Evolutionary conservation across 306 rosid genomes (phyloP).

Genomic region (Canavalia ensiformis): DNA sequence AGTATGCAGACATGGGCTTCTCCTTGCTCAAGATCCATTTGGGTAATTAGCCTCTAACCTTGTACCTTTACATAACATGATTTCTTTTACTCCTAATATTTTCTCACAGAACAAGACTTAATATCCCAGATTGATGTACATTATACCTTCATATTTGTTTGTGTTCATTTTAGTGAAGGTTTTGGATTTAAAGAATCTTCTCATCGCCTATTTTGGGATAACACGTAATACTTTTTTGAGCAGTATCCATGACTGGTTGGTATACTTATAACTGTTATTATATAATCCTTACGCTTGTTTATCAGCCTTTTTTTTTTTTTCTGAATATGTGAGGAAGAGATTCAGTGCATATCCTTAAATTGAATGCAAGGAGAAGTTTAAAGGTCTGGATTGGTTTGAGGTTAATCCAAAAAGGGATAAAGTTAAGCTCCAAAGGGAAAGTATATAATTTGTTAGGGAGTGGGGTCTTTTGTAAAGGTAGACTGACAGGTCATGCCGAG

Average conservation of each 20-base stretch:
- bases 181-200: neutral
- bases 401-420: neutral
- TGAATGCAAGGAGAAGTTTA: neutral
- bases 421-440: neutral
- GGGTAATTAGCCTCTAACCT: conserved; percentile 59
- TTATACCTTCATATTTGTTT: neutral
- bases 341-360: neutral
- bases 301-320: neutral
- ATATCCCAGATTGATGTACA: neutral
- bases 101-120: neutral
- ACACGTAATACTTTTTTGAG: neutral
- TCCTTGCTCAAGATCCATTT: conserved; percentile 75
- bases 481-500: neutral
- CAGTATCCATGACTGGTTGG: neutral
- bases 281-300: neutral
- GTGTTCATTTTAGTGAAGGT: neutral
- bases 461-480: neutral
- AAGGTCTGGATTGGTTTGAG: neutral
- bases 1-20: conserved; percentile 66
- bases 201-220: neutral
- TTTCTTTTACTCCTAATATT: too few relatives aligned
- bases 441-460: neutral
- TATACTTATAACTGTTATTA: neutral
- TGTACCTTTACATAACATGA: neutral
- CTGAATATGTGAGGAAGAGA: neutral